These are phyloP conservation scores for Globisporangium megalacanthum DNA, from an alignment of 352 stramenopile species.

Conservation along the genomic window DNA sequence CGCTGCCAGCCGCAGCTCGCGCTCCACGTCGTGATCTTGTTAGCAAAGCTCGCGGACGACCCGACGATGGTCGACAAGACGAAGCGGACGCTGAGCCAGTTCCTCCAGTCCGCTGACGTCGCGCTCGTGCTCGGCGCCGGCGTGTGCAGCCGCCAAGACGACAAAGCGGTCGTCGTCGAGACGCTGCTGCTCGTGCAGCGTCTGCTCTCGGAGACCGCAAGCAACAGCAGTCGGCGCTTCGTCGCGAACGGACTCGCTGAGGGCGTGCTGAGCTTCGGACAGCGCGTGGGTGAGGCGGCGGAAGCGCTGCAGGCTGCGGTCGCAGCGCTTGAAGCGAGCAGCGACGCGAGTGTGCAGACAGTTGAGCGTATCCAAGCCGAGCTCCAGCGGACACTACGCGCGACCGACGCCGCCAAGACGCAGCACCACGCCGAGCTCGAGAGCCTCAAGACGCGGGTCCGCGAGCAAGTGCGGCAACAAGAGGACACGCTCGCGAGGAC, in stretches of 20 bases:
- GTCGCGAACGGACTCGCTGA: constrained; percentile 56
- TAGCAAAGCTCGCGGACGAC: constrained; percentile 47
- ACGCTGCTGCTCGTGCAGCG: constrained; percentile 52
- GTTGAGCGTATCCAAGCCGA: constrained; percentile 54
- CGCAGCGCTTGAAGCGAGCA: constrained; percentile 37
- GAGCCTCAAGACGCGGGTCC: constrained; percentile 45
- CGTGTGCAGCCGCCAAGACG: constrained; percentile 41
- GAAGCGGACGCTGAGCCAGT: constrained; percentile 61
- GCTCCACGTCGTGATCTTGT: constrained; percentile 61
- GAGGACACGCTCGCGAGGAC: constrained; percentile 52
- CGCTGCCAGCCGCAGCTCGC: constrained; percentile 65
- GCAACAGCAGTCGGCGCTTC: constrained; percentile 48
- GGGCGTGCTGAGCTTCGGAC: constrained; percentile 46
- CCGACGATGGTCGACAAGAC: constrained; percentile 52
- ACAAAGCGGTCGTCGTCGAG: constrained; percentile 68
- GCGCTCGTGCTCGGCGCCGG: constrained; percentile 48
- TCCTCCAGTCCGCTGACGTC: constrained; percentile 70
- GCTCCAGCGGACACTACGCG: constrained; percentile 48
- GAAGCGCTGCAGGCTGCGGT: constrained; percentile 60
- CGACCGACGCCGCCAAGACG: constrained; percentile 47
- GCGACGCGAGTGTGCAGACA: constrained; percentile 33
- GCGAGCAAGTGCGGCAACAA: constrained; percentile 65
- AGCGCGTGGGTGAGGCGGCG: constrained; percentile 41
- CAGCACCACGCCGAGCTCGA: constrained; percentile 68
- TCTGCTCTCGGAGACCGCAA: constrained; percentile 28